A percentile compares a stretch with the other conserved stretches of the same genome.
phyloP scores from a whole-genome alignment of 257 asterid genomes.

The Petunia axillaris region DNA sequence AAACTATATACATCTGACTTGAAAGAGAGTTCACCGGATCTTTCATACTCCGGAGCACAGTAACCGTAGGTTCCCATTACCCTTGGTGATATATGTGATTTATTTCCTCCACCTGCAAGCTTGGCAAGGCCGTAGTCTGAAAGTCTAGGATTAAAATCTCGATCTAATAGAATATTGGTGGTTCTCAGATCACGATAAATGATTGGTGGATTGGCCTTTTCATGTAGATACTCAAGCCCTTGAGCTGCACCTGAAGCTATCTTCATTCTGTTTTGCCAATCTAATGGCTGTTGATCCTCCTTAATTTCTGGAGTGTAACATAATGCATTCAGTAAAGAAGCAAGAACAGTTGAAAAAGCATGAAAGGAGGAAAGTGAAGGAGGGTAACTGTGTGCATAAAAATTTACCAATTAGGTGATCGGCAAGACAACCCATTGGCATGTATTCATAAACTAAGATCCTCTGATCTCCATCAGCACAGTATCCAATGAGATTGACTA shows the following conservation, averaged over 20 bases:
- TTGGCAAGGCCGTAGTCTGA: constrained; percentile 82
- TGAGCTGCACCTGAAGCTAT: constrained; percentile 76
- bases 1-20: constrained; percentile 87
- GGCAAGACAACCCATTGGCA: constrained; percentile 64
- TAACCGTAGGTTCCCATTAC: constrained; percentile 73
- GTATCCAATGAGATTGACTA: constrained; percentile 74
- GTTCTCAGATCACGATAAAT: constrained; percentile 76
- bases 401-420: constrained; percentile 63
- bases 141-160: constrained; percentile 57
- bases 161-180: constrained; percentile 67
- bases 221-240: constrained; percentile 84
- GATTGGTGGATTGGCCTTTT: constrained; percentile 77
- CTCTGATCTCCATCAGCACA: constrained; percentile 99
- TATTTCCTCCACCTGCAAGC: constrained; percentile 63
- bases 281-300: constrained; percentile 49
- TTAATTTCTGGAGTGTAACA: constrained; percentile 46
- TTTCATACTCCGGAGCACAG: constrained; percentile 81
- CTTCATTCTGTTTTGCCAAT: constrained; percentile 76
- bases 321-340: constrained; percentile 2
- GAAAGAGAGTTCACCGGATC: constrained; percentile 61
- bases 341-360: not conserved
- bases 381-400: not conserved
- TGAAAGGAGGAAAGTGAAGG: not conserved
- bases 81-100: constrained; percentile 52
- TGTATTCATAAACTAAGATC: constrained; percentile 81